Evolutionary conservation across 106 monocot genomes (phyloP).

Genomic region (Dendrobium huoshanense): DNA sequence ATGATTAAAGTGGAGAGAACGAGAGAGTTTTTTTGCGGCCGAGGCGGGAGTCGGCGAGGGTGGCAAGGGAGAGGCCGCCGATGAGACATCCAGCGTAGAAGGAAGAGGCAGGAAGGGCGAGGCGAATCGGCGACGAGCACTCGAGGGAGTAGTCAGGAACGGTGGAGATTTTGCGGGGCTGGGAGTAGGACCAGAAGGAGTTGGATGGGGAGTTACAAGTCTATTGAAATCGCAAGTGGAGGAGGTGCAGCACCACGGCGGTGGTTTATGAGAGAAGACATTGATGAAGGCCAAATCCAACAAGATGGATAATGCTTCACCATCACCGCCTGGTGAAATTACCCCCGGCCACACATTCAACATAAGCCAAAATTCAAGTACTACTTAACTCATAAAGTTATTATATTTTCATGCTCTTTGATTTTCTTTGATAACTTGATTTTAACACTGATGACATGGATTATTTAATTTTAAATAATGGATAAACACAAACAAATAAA

Average conservation of each 20-base stretch:
- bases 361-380: no score
- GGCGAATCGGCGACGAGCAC: slow-evolving; percentile 31
- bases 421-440: no score
- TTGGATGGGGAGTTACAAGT: slow-evolving; percentile 29
- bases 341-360: no score
- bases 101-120: slow-evolving; percentile 44
- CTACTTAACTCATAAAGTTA: no score
- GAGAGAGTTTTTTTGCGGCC: slow-evolving; percentile 54
- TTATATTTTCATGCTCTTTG: no score
- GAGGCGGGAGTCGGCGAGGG: slow-evolving; percentile 58
- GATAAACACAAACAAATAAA: no score
- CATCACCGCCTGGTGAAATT: no score
- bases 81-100: slow-evolving; percentile 59
- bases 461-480: no score
- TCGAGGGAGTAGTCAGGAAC: slow-evolving; percentile 63
- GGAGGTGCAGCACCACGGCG: slow-evolving; percentile 30
- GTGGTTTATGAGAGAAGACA: slow-evolving; percentile 55
- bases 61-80: slow-evolving; percentile 58
- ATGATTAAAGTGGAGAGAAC: slow-evolving; percentile 36
- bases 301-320: no score
- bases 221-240: neutral
- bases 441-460: no score
- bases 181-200: slow-evolving; percentile 34
- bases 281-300: slow-evolving; percentile 22
- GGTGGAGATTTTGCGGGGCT: slow-evolving; percentile 14